A percentile compares a stretch with the other conserved stretches of the same genome.
These are phyloP conservation scores for Aciculosporium take DNA, from an alignment of 2,329 filamentous ascomycete species.

Conservation along the genomic window DNA sequence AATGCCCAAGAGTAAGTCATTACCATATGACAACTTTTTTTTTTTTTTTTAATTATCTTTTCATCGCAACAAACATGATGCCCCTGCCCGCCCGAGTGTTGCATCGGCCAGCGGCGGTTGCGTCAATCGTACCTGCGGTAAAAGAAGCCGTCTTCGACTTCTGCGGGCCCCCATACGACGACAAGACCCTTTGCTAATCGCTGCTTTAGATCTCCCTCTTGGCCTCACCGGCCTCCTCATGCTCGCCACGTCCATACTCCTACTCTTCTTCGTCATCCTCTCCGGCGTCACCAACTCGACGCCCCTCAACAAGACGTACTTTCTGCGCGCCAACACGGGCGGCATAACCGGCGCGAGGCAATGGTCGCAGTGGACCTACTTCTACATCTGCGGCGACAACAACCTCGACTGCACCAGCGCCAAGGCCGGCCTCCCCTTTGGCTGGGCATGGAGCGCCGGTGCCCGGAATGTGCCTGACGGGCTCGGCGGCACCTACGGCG, in stretches of 20 bases:
- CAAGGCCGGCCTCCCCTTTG: conserved; percentile 51
- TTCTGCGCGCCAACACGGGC: conserved; percentile 65
- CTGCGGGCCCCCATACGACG: too few relatives aligned
- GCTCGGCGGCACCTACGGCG: conserved; percentile 37
- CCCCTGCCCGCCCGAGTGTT: too few relatives aligned
- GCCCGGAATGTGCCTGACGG: conserved; percentile 28
- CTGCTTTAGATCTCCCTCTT: conserved; percentile 23
- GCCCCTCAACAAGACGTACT: conserved; percentile 64
- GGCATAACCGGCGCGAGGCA: conserved; percentile 55
- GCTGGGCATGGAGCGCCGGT: conserved; percentile 51
- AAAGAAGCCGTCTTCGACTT: too few relatives aligned
- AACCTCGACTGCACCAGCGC: conserved; percentile 50
- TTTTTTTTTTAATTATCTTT: too few relatives aligned
- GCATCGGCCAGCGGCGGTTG: too few relatives aligned
- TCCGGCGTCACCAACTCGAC: conserved; percentile 33
- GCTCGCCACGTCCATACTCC: conserved; percentile 34
- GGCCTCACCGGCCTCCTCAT: conserved; percentile 32
- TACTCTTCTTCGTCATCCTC: conserved; percentile 47
- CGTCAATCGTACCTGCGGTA: too few relatives aligned
- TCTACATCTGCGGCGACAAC: conserved; percentile 59
- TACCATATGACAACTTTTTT: too few relatives aligned
- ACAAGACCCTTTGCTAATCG: not conserved
- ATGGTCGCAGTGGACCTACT: conserved; percentile 77
- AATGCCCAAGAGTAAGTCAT: conserved; percentile 10
- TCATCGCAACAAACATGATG: too few relatives aligned